Conservation (phyloP, 495 filamentous ascomycete genomes). For the Aspergillus leporis region DNA sequence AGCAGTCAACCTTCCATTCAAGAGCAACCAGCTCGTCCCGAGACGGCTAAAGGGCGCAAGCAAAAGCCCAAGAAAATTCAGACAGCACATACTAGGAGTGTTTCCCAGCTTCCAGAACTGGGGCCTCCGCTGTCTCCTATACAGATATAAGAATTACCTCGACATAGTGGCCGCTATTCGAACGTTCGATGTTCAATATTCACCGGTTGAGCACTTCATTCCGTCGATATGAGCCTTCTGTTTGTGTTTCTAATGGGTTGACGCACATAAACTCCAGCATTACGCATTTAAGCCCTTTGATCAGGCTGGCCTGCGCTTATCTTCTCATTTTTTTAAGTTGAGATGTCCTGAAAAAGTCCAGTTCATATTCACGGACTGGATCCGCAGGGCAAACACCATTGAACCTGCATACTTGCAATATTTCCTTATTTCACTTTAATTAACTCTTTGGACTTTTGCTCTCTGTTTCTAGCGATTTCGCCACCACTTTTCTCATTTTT, state of each 20-base stretch:
- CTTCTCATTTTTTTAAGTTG: constrained; percentile 5
- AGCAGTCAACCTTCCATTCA: constrained; percentile 52
- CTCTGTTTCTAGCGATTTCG: neutral
- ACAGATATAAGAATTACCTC: constrained; percentile 38
- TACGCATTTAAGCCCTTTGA: constrained; percentile 2
- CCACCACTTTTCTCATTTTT: neutral
- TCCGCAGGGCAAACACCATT: constrained; percentile 20
- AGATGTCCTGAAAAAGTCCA: neutral
- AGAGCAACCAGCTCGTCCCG: constrained; percentile 31
- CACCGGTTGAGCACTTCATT: neutral
- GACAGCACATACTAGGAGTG: constrained; percentile 36
- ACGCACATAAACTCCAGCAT: neutral
- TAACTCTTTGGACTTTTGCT: constrained; percentile 1
- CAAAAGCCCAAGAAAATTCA: constrained; percentile 43
- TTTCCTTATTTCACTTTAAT: constrained; percentile 2
- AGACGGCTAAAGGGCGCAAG: constrained; percentile 35
- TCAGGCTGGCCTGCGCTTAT: constrained; percentile 22
- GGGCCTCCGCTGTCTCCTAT: constrained; percentile 76
- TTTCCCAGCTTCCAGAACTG: constrained; percentile 58
- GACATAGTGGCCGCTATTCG: no score
- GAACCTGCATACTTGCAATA: neutral
- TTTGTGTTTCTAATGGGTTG: constrained; percentile 4
- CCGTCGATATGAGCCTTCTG: neutral
- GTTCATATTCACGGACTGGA: constrained; percentile 21
- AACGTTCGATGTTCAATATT: neutral